Conservation (phyloP, 768 basidiomycete genomes). For the Gautieria morchelliformis region DNA sequence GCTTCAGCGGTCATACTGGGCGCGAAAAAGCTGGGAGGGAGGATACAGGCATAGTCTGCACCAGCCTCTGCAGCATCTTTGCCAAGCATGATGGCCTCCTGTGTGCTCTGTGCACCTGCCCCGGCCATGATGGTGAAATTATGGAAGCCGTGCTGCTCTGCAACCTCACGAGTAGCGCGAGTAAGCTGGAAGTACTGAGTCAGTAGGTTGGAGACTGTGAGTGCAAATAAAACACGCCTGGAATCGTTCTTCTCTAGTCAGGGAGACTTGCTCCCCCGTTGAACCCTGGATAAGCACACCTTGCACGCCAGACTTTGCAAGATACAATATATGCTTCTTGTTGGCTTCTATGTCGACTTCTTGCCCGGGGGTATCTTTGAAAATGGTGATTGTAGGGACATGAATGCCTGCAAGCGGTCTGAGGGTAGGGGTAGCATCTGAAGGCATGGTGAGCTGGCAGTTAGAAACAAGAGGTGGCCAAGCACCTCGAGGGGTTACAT, state of each 20-base stretch:
- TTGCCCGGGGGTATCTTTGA: conserved; percentile 20
- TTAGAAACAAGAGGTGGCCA: no score
- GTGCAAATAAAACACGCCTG: conserved; percentile 13
- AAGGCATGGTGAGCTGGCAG: background rate
- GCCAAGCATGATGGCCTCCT: conserved; percentile 69
- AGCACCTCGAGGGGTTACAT: no score
- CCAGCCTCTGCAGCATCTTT: conserved; percentile 78
- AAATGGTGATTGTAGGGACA: conserved; percentile 23
- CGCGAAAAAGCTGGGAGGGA: conserved; percentile 62
- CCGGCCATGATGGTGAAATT: conserved; percentile 71
- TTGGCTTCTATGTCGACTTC: conserved; percentile 24
- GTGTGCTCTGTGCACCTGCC: conserved; percentile 77
- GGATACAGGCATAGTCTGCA: conserved; percentile 81
- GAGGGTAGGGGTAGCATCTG: background rate
- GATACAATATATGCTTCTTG: conserved; percentile 22
- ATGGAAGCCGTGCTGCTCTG: conserved; percentile 55
- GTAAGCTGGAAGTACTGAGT: conserved; percentile 20
- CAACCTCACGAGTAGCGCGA: conserved; percentile 49
- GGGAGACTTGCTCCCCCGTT: conserved; percentile 22
- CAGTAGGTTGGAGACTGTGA: background rate
- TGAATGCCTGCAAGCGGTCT: conserved; percentile 9
- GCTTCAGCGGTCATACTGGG: conserved; percentile 41
- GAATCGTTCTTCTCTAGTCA: conserved; percentile 20
- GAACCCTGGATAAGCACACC: conserved; percentile 21
- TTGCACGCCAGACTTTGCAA: conserved; percentile 18